Conservation (phyloP, 139 green algal genomes). For the Asterochloris erici region DNA sequence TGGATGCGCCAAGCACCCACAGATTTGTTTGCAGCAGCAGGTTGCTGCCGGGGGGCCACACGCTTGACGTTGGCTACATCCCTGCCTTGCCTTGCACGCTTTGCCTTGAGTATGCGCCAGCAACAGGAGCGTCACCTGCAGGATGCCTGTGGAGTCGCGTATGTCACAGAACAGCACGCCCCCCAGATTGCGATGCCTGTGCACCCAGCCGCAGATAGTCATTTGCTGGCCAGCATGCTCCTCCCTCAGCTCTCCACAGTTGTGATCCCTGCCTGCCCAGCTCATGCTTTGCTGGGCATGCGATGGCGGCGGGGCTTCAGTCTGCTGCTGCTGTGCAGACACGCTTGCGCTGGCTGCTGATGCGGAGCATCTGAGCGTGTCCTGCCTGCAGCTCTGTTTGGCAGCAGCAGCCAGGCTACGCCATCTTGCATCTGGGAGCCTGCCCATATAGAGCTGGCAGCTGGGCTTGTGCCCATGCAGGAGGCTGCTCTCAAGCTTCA, state of each 20-base stretch:
- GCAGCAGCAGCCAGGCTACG: constrained; percentile 1
- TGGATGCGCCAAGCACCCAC: no score
- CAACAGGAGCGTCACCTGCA: constrained; percentile 67
- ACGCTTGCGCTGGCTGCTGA: neutral
- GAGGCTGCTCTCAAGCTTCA: neutral
- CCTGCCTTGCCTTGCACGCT: no score
- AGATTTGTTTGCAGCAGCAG: no score
- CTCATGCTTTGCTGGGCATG: constrained; percentile 15
- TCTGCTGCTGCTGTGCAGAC: neutral
- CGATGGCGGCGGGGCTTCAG: neutral
- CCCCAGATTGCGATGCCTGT: constrained; percentile 87
- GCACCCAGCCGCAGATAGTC: constrained; percentile 94
- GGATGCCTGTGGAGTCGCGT: constrained; percentile 86
- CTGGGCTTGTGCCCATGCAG: no score
- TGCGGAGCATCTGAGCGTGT: neutral
- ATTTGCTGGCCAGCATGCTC: constrained; percentile 49
- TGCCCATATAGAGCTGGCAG: neutral
- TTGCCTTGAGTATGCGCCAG: neutral
- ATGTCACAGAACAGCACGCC: constrained; percentile 93
- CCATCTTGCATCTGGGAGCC: neutral
- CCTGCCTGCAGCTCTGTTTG: neutral
- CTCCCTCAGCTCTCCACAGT: constrained; percentile 37
- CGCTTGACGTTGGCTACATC: no score
- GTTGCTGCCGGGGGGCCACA: no score
- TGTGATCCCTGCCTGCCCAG: constrained; percentile 6